Conservation (phyloP, 129 eudicot genomes). For the Rutidosis leptorrhynchoides region DNA sequence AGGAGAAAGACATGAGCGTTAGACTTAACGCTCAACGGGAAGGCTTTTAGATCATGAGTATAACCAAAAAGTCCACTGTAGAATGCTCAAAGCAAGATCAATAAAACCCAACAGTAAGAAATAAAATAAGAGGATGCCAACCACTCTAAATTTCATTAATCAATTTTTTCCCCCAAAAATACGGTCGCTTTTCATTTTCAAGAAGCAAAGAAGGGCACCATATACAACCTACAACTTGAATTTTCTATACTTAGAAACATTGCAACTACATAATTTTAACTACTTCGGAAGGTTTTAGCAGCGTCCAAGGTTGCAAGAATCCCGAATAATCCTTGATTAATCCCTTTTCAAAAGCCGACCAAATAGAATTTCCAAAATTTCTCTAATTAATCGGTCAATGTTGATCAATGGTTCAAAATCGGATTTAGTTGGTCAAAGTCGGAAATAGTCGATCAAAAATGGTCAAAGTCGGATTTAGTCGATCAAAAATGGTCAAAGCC, state of each 20-base stretch:
- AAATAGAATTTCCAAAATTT: too few relatives aligned
- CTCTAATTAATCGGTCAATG: too few relatives aligned
- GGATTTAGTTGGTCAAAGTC: too few relatives aligned
- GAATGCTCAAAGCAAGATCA: neutral
- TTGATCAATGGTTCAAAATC: too few relatives aligned
- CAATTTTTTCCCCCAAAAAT: neutral
- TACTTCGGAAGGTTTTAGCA: neutral
- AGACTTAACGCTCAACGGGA: neutral
- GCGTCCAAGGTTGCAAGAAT: too few relatives aligned
- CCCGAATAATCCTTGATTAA: too few relatives aligned
- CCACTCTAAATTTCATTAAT: constrained; percentile 7
- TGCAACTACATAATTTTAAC: neutral
- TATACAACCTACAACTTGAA: constrained; percentile 3
- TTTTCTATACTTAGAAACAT: neutral
- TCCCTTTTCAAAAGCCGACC: too few relatives aligned
- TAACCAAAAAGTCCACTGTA: neutral
- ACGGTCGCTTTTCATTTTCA: constrained; percentile 1
- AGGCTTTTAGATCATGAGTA: neutral
- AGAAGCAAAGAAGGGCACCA: neutral
- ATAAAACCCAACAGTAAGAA: constrained; percentile 1
- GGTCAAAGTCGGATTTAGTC: too few relatives aligned
- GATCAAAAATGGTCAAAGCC: too few relatives aligned
- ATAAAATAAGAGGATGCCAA: neutral
- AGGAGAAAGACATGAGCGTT: neutral
- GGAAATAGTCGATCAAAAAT: too few relatives aligned